Conservation (phyloP, 495 filamentous ascomycete species). For the Xylaria acuta region DNA sequence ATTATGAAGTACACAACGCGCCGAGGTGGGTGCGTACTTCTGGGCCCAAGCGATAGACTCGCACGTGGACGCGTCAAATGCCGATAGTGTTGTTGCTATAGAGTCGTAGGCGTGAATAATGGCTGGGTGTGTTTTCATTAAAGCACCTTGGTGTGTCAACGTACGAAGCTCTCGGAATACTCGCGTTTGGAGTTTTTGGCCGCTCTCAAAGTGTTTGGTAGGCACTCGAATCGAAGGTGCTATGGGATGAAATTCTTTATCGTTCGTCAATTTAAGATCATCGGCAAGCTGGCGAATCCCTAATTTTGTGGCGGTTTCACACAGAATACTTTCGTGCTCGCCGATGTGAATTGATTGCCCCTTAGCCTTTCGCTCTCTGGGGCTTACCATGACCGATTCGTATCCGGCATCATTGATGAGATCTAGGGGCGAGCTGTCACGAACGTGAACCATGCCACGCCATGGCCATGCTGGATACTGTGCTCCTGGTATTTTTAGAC, state of each 20-base stretch:
- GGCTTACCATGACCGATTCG: not conserved
- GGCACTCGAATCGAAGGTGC: slow-evolving; percentile 55
- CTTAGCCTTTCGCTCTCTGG: slow-evolving; percentile 56
- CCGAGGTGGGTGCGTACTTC: slow-evolving; percentile 80
- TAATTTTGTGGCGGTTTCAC: slow-evolving; percentile 15
- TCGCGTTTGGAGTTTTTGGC: slow-evolving; percentile 51
- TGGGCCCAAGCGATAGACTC: slow-evolving; percentile 78
- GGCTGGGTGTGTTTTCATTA: slow-evolving; percentile 57
- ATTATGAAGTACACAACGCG: slow-evolving; percentile 76
- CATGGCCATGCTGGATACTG: slow-evolving; percentile 74
- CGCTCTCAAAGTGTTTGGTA: slow-evolving; percentile 56
- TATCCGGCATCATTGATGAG: not conserved
- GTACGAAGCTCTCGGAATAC: slow-evolving; percentile 45
- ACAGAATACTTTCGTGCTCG: slow-evolving; percentile 53
- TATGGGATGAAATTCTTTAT: slow-evolving; percentile 46
- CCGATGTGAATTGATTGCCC: slow-evolving; percentile 50
- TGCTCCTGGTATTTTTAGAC: slow-evolving; percentile 64
- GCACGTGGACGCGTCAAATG: slow-evolving; percentile 81
- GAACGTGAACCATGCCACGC: slow-evolving; percentile 66
- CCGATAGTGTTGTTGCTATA: slow-evolving; percentile 66
- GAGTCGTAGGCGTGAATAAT: slow-evolving; percentile 65
- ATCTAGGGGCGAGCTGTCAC: slow-evolving; percentile 37
- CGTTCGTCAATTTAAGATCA: slow-evolving; percentile 45
- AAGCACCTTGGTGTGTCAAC: slow-evolving; percentile 25
- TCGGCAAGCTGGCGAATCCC: slow-evolving; percentile 34